A percentile compares a stretch with the other conserved stretches of the same genome.
These are phyloP conservation scores for Didymella segeticola DNA, from an alignment of 2,329 filamentous ascomycete species.

Conservation along the genomic window DNA sequence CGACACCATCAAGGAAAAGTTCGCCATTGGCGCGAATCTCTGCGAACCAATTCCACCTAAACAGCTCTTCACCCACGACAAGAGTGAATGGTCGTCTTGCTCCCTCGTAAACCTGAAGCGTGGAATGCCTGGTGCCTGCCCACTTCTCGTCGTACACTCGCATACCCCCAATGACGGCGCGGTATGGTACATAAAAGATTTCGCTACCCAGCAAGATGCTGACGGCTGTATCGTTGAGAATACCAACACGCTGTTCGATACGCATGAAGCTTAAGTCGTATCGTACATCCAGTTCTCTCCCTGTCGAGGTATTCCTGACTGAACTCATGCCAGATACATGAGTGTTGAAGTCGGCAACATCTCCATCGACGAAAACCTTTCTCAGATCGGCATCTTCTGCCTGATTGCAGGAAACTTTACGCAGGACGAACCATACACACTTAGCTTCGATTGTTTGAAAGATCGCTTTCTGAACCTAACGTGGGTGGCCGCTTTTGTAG, in stretches of 20 bases:
- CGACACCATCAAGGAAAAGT: background rate
- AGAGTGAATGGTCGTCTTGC: background rate
- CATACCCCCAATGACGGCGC: background rate
- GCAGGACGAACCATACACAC: background rate
- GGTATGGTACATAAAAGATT: background rate
- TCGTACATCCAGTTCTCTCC: too few relatives aligned
- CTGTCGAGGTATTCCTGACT: too few relatives aligned
- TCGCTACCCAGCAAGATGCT: background rate
- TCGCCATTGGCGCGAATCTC: background rate
- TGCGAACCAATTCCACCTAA: background rate
- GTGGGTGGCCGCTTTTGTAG: background rate
- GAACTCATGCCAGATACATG: too few relatives aligned
- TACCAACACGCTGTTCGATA: background rate
- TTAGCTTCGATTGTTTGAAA: background rate
- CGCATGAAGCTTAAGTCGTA: background rate
- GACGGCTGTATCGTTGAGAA: background rate
- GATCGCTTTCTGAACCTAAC: background rate
- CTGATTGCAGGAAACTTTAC: background rate
- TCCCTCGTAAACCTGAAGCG: background rate
- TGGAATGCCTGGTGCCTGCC: background rate
- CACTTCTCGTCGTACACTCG: background rate
- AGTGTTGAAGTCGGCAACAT: background rate
- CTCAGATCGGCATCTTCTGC: background rate
- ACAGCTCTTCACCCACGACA: background rate
- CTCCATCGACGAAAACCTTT: background rate